Evolutionary conservation across 179 eudicot species (phyloP).

Genomic region (Actinidia chinensis): DNA sequence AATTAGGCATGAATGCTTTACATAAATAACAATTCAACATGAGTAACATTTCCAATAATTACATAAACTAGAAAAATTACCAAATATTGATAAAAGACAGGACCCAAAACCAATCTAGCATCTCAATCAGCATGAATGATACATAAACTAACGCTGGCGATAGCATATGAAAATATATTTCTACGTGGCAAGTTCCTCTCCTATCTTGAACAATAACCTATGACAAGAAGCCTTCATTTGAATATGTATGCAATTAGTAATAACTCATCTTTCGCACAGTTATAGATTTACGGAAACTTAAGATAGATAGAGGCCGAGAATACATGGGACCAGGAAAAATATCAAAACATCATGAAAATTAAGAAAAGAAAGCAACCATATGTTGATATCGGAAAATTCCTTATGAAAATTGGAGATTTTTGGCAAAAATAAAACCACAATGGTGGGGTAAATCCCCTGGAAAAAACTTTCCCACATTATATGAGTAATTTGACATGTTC

Average conservation of each 20-base stretch:
- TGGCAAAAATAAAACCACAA: slow-evolving; percentile 76
- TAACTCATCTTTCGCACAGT: slow-evolving; percentile 13
- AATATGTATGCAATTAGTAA: slow-evolving; percentile 39
- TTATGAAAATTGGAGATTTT: slow-evolving; percentile 79
- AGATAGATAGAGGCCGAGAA: background rate
- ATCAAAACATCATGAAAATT: background rate
- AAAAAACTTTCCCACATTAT: too few species aligned
- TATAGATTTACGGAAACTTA: background rate
- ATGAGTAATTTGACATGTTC: too few species aligned
- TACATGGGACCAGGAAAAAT: background rate
- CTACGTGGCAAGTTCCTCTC: slow-evolving; percentile 72
- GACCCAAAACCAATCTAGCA: slow-evolving; percentile 74
- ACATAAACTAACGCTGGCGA: slow-evolving; percentile 68
- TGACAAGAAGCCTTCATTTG: slow-evolving; percentile 66
- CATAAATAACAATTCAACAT: too few species aligned
- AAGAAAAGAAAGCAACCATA: background rate
- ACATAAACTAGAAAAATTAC: too few species aligned
- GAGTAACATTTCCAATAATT: too few species aligned
- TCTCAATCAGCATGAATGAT: slow-evolving; percentile 74
- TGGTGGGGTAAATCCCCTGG: too few species aligned
- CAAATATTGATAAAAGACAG: background rate
- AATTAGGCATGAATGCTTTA: too few species aligned
- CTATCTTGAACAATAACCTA: slow-evolving; percentile 74
- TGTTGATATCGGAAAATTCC: slow-evolving; percentile 64
- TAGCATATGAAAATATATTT: slow-evolving; percentile 79